Evolutionary conservation across 371 early-diverging fungal species (phyloP).

Genomic region (Nematocida ironsii): DNA sequence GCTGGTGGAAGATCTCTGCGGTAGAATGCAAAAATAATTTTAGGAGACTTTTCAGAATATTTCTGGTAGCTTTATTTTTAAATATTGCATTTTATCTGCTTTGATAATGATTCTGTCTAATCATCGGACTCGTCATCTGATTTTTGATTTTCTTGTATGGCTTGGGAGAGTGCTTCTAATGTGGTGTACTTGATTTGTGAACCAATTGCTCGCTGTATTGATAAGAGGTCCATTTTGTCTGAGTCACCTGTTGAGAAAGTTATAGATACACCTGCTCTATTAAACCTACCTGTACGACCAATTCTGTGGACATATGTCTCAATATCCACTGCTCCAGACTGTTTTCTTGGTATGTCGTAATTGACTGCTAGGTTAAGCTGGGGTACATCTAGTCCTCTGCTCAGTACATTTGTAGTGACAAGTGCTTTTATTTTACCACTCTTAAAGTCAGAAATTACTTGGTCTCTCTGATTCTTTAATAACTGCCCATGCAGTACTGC

Average conservation of each 20-base stretch:
- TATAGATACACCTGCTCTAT: conserved; percentile 86
- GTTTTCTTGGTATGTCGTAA: conserved; percentile 82
- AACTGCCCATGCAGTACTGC: conserved; percentile 81
- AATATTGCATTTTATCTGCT: background rate
- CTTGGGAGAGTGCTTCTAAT: conserved; percentile 54
- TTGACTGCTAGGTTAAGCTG: conserved; percentile 93
- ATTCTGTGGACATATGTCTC: conserved; percentile 96
- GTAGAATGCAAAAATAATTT: too few species aligned
- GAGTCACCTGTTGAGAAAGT: conserved; percentile 76
- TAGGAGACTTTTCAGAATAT: too few species aligned
- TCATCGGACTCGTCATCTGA: background rate
- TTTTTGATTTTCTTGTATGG: conserved; percentile 32
- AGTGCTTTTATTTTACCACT: conserved; percentile 83
- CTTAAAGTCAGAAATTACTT: conserved; percentile 84
- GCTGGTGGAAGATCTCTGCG: too few species aligned
- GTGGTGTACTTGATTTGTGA: conserved; percentile 58
- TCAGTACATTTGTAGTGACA: conserved; percentile 69
- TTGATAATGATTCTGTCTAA: background rate
- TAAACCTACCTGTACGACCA: conserved; percentile 95
- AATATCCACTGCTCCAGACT: conserved; percentile 73
- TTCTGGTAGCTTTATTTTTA: background rate
- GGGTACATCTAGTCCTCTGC: conserved; percentile 70
- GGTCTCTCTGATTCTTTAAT: conserved; percentile 78
- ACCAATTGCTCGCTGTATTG: conserved; percentile 43
- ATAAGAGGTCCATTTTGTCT: conserved; percentile 54